A percentile compares a stretch with the other conserved stretches of the same genome.
phyloP scores from a whole-genome alignment of 2,329 filamentous ascomycete species.

The Metarhizium humberi region DNA sequence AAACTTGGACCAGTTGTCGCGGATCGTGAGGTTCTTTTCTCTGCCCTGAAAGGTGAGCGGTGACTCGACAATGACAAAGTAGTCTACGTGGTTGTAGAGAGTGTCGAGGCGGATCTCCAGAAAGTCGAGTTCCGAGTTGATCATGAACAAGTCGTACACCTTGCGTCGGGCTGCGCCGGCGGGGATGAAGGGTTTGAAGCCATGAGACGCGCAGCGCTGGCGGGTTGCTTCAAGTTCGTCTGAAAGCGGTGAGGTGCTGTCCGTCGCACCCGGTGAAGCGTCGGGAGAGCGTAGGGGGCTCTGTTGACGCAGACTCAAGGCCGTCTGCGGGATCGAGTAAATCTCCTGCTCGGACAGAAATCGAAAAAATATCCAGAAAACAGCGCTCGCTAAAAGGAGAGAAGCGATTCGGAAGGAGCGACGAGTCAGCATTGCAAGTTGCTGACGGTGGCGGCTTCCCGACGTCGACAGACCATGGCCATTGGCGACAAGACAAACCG shows the following conservation, averaged over 20 bases:
- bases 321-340: neutral
- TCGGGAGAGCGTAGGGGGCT: neutral
- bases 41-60: conserved; percentile 47
- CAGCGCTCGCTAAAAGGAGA: neutral
- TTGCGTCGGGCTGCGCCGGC: conserved; percentile 13
- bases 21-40: conserved; percentile 44
- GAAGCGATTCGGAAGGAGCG: neutral
- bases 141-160: conserved; percentile 46
- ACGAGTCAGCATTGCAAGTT: neutral
- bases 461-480: neutral
- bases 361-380: neutral
- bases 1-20: conserved; percentile 43
- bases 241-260: neutral
- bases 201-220: neutral
- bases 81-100: conserved; percentile 49
- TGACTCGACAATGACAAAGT: conserved; percentile 55
- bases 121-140: conserved; percentile 56
- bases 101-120: conserved; percentile 54
- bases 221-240: neutral
- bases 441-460: neutral
- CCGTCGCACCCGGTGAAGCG: neutral
- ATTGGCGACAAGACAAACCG: neutral
- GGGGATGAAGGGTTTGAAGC: neutral
- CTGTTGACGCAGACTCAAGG: neutral
- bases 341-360: neutral